These are phyloP conservation scores for Marasmius tenuissimus DNA, from an alignment of 1,284 basidiomycete genomes.

Conservation along the genomic window DNA sequence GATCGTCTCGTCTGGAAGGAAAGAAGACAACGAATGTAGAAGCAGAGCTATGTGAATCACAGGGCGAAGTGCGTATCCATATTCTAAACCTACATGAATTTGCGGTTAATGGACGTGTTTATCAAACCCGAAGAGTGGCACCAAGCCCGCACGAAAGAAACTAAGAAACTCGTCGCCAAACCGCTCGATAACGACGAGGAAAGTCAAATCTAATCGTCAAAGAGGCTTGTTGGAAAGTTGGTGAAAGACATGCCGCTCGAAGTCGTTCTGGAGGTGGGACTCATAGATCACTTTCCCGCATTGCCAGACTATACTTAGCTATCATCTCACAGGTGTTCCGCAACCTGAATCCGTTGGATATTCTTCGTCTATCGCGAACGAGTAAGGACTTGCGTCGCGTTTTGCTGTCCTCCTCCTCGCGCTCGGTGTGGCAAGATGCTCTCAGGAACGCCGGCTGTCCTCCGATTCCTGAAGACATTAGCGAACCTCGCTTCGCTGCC, in stretches of 20 bases:
- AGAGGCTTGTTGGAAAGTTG: not conserved
- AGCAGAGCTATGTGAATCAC: no score
- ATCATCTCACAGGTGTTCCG: not conserved
- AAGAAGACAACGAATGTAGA: no score
- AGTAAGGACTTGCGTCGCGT: not conserved
- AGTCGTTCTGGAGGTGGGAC: not conserved
- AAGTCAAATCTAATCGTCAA: not conserved
- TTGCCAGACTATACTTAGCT: not conserved
- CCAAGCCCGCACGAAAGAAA: no score
- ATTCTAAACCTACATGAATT: no score
- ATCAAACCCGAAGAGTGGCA: no score
- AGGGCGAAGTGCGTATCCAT: no score
- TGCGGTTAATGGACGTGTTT: no score
- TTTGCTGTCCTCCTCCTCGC: not conserved
- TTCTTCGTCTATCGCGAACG: not conserved
- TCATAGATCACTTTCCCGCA: not conserved
- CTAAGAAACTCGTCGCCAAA: no score
- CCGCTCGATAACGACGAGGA: not conserved
- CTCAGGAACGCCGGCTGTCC: not conserved
- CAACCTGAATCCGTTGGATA: not conserved
- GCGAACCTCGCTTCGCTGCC: not conserved
- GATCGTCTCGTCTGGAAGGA: no score
- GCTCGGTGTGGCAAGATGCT: not conserved
- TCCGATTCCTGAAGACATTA: not conserved
- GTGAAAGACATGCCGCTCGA: not conserved